Percentiles rank a stretch among this genome's conserved stretches.
phyloP scores from a whole-genome alignment of 1,139 yeast species.

The Lodderomyces oxycetoniae region DNA sequence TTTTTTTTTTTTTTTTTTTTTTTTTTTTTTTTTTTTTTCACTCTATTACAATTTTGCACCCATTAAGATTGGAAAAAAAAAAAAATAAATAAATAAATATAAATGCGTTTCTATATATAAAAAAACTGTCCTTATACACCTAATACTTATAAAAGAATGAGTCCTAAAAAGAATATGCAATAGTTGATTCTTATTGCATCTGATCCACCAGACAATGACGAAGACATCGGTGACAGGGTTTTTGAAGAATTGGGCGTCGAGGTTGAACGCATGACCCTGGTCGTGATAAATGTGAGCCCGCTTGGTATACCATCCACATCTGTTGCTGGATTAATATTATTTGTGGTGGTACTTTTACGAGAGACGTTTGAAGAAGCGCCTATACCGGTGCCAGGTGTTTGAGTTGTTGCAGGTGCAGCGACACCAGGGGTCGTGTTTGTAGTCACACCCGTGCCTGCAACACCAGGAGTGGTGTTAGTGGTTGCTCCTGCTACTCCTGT shows the following conservation, averaged over 20 bases:
- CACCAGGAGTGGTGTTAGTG: slow-evolving; percentile 4
- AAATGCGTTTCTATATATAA: too few species aligned
- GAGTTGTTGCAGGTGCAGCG: slow-evolving; percentile 2
- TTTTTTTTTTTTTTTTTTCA: neutral
- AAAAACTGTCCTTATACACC: too few species aligned
- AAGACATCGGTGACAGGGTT: too few species aligned
- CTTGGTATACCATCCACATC: slow-evolving; percentile 8
- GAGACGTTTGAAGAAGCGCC: too few species aligned
- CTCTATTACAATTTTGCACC: neutral
- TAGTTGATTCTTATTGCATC: slow-evolving; percentile 3
- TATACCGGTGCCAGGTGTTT: neutral
- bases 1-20: too few species aligned
- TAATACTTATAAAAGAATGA: too few species aligned
- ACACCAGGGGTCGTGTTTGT: slow-evolving; percentile 8
- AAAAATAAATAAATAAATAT: too few species aligned
- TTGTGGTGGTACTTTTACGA: too few species aligned
- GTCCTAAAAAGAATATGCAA: too few species aligned
- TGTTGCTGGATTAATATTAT: neutral
- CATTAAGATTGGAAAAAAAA: too few species aligned
- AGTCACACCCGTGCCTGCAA: slow-evolving; percentile 5
- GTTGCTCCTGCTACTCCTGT: slow-evolving; percentile 3
- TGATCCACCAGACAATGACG: slow-evolving; percentile 5
- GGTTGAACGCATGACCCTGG: slow-evolving; percentile 12
- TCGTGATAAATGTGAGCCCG: slow-evolving; percentile 12
- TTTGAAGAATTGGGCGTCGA: slow-evolving; percentile 3